Conservation (phyloP, 768 basidiomycete species). For the Leccinum barrowsii region DNA sequence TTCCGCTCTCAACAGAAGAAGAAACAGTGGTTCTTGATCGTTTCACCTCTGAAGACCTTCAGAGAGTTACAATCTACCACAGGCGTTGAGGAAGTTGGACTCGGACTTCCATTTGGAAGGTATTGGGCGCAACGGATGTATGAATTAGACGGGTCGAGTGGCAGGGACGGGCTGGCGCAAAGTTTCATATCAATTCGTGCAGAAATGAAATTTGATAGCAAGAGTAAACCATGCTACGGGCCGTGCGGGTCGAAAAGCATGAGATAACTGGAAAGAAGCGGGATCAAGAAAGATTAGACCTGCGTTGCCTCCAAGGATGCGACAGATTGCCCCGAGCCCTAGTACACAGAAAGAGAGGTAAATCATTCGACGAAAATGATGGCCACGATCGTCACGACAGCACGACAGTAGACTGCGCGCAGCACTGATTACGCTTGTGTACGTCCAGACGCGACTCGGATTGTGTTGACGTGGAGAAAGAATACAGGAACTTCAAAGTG, state of each 20-base stretch:
- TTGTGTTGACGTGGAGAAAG: conserved; percentile 3
- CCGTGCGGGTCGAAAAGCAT: neutral
- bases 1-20: neutral
- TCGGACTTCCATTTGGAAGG: conserved; percentile 5
- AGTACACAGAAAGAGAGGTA: neutral
- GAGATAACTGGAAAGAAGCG: neutral
- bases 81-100: neutral
- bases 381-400: neutral
- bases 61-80: neutral
- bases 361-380: neutral
- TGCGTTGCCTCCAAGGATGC: neutral
- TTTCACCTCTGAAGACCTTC: neutral
- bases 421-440: neutral
- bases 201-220: neutral
- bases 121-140: neutral
- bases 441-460: neutral
- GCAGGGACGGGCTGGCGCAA: neutral
- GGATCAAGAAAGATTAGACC: neutral
- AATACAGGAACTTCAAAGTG: neutral
- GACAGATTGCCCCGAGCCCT: neutral
- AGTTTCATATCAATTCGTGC: neutral
- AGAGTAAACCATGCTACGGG: neutral
- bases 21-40: neutral
- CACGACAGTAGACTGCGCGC: neutral
- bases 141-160: neutral